Base-by-base conservation (phyloP, 108 stramenopile species). In the Skeletonema menzelii region DNA sequence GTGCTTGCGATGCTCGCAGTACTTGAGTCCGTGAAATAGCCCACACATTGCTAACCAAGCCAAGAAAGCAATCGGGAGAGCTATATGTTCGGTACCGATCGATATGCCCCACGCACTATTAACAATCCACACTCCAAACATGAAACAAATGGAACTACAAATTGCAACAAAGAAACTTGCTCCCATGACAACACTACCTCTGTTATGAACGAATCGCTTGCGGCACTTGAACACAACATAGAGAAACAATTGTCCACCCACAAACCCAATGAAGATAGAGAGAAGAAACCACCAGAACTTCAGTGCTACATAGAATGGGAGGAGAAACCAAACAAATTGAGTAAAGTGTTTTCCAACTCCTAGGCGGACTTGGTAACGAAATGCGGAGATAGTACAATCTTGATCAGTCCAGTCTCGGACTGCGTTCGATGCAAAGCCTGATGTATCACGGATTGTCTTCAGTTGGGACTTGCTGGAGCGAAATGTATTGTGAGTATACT, bases 311-410 rank as follows among this genome's bases (percentile, higher is more conserved):
- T 76, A 76, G 38, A 76, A 76, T 40, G 75, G 75, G 11, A 76
- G 42, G 12, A 76, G 67, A 14, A 76, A 31, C 5, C 63, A 46
- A 34, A 31, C 27, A 35, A 76, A 69, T 47, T 69, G 65, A 7
- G 53, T 30, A 38, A 69, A 68, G 38, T 76, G 75, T 13, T n/a
- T 69, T 2, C 75, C 75, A 14, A 76, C 60, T 10, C 64, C 75
- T 4, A 76, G 13, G 0, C 75, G 75, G 27, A 58, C 75, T 63
- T 64, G 75, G 34, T 69, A 76, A 7, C 75, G 67, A 38, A 76
- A 69, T 8, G 60, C 59, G 49, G 42, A 24, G 12, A 69, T 46
- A 20, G 56, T 30, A 55, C 30, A 42, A 27, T 34, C 34, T n/a
- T 6, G 8, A 27, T 20, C 34, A 26, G 44, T 42, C 13, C 65